phyloP scores from a whole-genome alignment of 2,329 filamentous ascomycete genomes.

The Trichoderma sp. region DNA sequence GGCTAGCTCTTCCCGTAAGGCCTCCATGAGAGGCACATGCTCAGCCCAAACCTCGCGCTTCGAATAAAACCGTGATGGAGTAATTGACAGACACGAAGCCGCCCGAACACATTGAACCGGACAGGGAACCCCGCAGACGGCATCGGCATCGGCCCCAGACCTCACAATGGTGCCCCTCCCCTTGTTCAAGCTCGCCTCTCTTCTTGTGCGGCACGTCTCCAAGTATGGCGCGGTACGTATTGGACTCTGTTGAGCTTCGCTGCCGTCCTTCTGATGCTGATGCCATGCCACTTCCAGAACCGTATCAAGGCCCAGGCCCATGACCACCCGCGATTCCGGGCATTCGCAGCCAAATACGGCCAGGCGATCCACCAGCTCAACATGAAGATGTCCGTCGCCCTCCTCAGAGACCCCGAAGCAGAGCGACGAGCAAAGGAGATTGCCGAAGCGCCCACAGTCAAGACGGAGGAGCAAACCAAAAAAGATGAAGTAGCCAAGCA shows the following conservation, averaged over 20 bases:
- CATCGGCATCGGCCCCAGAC: background rate
- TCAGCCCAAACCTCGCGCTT: background rate
- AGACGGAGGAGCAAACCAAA: conserved; percentile 60
- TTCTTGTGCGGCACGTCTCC: conserved; percentile 64
- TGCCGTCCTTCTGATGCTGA: background rate
- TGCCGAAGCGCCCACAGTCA: conserved; percentile 62
- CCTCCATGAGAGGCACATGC: conserved; percentile 3
- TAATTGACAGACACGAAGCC: background rate
- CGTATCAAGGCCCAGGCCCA: conserved; percentile 65
- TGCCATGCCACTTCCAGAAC: conserved; percentile 47
- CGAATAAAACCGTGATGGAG: background rate
- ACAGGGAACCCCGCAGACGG: conserved; percentile 1
- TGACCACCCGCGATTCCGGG: conserved; percentile 60
- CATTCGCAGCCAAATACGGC: conserved; percentile 60
- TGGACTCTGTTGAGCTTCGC: background rate
- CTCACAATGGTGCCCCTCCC: conserved; percentile 61
- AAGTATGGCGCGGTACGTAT: conserved; percentile 66
- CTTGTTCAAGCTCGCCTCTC: conserved; percentile 64
- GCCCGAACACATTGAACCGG: background rate
- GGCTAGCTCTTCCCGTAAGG: background rate
- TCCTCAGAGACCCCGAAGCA: conserved; percentile 56
- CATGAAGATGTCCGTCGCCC: conserved; percentile 61
- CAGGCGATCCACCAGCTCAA: conserved; percentile 66
- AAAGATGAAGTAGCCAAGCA: conserved; percentile 51
- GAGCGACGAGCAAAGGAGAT: conserved; percentile 60